Conservation (phyloP, 768 basidiomycete species). For the Boletus tomentosulus region DNA sequence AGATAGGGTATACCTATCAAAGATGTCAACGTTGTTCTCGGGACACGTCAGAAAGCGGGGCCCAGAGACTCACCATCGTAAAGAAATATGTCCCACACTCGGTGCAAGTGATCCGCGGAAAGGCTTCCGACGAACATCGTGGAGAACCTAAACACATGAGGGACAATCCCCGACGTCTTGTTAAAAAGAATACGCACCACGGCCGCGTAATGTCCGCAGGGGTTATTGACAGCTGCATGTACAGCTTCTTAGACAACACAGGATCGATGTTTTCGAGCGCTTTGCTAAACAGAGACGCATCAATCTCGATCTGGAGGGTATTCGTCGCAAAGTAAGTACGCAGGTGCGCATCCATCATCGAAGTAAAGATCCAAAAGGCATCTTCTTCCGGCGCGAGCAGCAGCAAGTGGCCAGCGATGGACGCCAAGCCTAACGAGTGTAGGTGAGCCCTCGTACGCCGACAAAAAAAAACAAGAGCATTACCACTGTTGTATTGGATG, state of each 20-base stretch:
- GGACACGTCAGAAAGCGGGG: background rate
- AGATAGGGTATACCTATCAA: constrained; percentile 64
- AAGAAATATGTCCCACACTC: constrained; percentile 81
- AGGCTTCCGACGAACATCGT: constrained; percentile 66
- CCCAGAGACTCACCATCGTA: constrained; percentile 60
- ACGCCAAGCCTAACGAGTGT: constrained; percentile 50
- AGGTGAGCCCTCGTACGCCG: background rate
- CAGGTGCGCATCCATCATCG: constrained; percentile 81
- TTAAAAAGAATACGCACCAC: constrained; percentile 44
- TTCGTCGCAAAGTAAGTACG: constrained; percentile 68
- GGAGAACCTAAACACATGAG: constrained; percentile 51
- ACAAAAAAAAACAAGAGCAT: constrained; percentile 10
- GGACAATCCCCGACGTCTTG: background rate
- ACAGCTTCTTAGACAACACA: constrained; percentile 58
- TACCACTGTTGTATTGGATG: constrained; percentile 63
- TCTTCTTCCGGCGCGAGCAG: constrained; percentile 81
- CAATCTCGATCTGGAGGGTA: constrained; percentile 67
- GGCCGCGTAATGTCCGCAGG: constrained; percentile 56
- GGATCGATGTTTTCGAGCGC: constrained; percentile 64
- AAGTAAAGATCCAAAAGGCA: constrained; percentile 87
- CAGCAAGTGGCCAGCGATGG: constrained; percentile 68
- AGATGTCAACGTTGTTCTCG: constrained; percentile 5
- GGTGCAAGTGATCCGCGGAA: constrained; percentile 59
- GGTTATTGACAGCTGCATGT: constrained; percentile 57
- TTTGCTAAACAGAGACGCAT: constrained; percentile 64